Base-by-base conservation (phyloP, 179 eudicot species). In the Patellifolia procumbens region DNA sequence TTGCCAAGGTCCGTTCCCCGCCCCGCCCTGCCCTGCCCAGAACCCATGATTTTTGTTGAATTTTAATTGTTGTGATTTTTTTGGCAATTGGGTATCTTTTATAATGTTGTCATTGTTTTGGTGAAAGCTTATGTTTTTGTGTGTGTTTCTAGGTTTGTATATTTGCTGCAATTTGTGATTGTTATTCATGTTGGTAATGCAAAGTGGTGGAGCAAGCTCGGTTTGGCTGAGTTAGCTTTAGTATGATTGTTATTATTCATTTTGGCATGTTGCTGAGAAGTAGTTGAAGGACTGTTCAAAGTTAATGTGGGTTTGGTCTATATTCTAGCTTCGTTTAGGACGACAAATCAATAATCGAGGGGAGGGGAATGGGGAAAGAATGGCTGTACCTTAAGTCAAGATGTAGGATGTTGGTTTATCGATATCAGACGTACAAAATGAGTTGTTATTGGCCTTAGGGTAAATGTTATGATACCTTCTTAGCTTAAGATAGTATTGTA, bases 1-100 rank as follows among this genome's bases (percentile, higher is more conserved):
- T 95, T 77, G 99, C 87, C 79, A 95, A 92, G 97, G 99, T 95
- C 64, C 55, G 59, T 28, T 28, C n/a, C n/a, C n/a, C n/a, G n/a
- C n/a, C n/a, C n/a, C n/a, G n/a, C n/a, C n/a, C n/a, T n/a, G n/a
- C n/a, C n/a, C n/a, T n/a, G n/a, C n/a, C n/a, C n/a, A n/a, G n/a
- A n/a, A n/a, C 5, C 24, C 4, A 35, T 29, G 26, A 7, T 20
- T 26, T 13, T 58, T 43, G 7, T 22, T 26, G 20, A 17, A 52
- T 59, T 65, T 0, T 17, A 12, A 20, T 72, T 20, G 8, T 66
- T 42, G 7, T 26, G 19, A 16, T 22, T 22, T 7, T n/a, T n/a
- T n/a, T n/a, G n/a, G n/a, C n/a, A n/a, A n/a, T n/a, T n/a, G n/a
- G n/a, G n/a, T n/a, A n/a, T 29, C 20, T 61, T 20, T 3, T n/a